Evolutionary conservation across 139 green algal species (phyloP), one percentile per base, ranked within the genome.

Genomic region (Micractinium conductrix): DNA sequence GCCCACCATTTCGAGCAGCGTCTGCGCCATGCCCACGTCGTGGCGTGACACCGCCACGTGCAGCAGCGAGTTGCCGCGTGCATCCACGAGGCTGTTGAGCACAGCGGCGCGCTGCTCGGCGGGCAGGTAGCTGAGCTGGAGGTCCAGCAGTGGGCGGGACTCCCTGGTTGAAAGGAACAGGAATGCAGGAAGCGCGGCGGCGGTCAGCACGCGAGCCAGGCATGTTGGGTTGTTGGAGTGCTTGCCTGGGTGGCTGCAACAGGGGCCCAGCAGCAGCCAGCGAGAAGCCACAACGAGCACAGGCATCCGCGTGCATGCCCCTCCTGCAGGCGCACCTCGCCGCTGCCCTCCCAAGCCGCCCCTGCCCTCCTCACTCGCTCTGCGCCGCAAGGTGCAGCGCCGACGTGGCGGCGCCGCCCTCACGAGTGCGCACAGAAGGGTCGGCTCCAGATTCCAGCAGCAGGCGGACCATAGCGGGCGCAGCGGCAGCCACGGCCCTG

Each of bases 321-420:
- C 53, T n/a, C n/a, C 4, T 63, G 53, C 53, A 63, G 53, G 53
- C 53, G 10, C 3, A 22, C 10, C 7, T 10, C 48, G 12, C 16
- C 60, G 24, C 60, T 68, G 60, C 60, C 60, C 24, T 17, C 62
- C 1, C 21, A 14, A 3, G 4, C 30, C 30, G n/a, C n/a, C 6
- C 30, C 50, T 17, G 33, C 50, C 33, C 16, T 7, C 0, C 68
- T 42, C 38, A 74, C 70, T 55, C 50, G 16, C 43, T 24, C 1
- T 60, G 44, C 19, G 74, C 58, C 12, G 81, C 81, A 71, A 81
- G 53, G 44, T 86, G 81, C 53, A 86, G 71, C 1, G 81, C 71
- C 0, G 81, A 80, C 43, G 58, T 81, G 40, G 33, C 44, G n/a
- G 35, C 65, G 68, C 81, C 33, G 70, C 69, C 53, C 33, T 86